Evolutionary conservation across 2,329 filamentous ascomycete species (phyloP).

Genomic region (Sordariomycetes sp.): DNA sequence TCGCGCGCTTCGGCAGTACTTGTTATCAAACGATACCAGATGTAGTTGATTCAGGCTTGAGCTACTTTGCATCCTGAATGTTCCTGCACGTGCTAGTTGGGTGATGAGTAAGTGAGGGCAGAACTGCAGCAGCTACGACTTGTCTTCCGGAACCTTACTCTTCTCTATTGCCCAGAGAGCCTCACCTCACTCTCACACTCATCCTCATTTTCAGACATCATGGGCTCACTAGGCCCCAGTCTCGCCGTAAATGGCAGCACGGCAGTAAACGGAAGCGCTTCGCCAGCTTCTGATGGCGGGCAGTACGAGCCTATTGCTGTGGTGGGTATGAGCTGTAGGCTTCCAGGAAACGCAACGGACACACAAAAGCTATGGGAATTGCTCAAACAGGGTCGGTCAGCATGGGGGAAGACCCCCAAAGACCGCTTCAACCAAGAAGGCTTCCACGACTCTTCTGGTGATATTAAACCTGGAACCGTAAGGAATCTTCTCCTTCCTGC

Average conservation of each 20-base stretch:
- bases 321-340: constrained; percentile 4
- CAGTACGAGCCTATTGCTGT: constrained; percentile 3
- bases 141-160: constrained; percentile 1
- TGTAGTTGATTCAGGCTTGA: too few species aligned
- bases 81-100: too few species aligned
- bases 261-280: not conserved
- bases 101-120: too few species aligned
- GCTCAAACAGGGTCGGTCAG: constrained; percentile 2
- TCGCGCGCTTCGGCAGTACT: too few species aligned
- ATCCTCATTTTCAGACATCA: constrained; percentile 2
- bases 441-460: constrained; percentile 1
- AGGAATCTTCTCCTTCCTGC: too few species aligned
- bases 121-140: too few species aligned
- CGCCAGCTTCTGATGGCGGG: not conserved
- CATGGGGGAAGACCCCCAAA: constrained; percentile 3
- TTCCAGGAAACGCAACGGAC: constrained; percentile 1
- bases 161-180: not conserved
- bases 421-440: constrained; percentile 3
- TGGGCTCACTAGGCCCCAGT: constrained; percentile 4
- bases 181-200: not conserved
- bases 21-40: too few species aligned
- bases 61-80: too few species aligned
- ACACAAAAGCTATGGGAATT: constrained; percentile 4
- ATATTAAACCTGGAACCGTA: constrained; percentile 1
- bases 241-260: constrained; percentile 1